phyloP scores from a whole-genome alignment of 805 yeast genomes.

The Pichia kluyveri region DNA sequence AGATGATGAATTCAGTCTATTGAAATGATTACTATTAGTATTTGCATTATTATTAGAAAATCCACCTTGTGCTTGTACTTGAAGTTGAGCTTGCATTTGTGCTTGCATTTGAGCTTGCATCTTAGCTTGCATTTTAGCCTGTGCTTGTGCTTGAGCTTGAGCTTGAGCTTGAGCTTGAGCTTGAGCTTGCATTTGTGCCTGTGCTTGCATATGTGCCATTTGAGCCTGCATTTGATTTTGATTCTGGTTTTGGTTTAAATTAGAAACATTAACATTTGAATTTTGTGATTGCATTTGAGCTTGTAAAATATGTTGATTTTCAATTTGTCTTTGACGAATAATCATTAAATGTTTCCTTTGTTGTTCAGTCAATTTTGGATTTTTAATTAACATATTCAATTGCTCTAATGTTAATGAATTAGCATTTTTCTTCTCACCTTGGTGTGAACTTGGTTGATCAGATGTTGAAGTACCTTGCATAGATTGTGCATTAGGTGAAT shows the following conservation, averaged over 20 bases:
- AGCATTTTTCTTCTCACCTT: constrained; percentile 1
- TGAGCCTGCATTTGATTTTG: constrained; percentile 16
- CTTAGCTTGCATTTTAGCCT: constrained; percentile 16
- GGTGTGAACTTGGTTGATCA: neutral
- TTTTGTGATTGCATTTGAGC: constrained; percentile 19
- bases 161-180: constrained; percentile 13
- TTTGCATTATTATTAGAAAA: constrained; percentile 12
- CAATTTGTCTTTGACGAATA: constrained; percentile 20
- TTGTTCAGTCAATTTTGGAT: constrained; percentile 34
- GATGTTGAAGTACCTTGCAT: constrained; percentile 1
- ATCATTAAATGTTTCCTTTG: constrained; percentile 32
- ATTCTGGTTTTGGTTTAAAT: constrained; percentile 5
- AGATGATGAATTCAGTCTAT: constrained; percentile 10
- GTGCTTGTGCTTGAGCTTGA: constrained; percentile 4
- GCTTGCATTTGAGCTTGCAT: constrained; percentile 12
- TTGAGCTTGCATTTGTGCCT: constrained; percentile 16
- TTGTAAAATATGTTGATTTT: constrained; percentile 21
- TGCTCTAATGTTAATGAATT: constrained; percentile 19
- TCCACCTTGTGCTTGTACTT: constrained; percentile 10
- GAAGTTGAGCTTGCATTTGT: constrained; percentile 23
- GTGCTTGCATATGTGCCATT: constrained; percentile 19
- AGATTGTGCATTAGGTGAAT: constrained; percentile 4
- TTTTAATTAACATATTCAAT: constrained; percentile 19
- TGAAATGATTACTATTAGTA: constrained; percentile 11
- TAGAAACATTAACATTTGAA: neutral